phyloP scores from a whole-genome alignment of 169 alveolate genomes.

The Eimeria tenella region DNA sequence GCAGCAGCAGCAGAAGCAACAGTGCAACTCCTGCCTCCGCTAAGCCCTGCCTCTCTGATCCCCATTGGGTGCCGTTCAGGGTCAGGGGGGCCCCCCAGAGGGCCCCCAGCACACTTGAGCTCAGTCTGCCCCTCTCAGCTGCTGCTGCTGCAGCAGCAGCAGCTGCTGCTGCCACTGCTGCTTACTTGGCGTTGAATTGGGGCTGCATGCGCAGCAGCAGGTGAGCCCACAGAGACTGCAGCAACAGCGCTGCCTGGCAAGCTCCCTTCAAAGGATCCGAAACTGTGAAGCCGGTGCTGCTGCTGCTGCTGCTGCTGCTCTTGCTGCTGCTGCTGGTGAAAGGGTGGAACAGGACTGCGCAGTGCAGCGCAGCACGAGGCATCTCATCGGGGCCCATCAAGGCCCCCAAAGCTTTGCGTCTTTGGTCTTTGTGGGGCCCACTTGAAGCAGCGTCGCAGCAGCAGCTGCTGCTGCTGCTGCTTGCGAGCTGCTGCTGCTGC shows the following conservation, averaged over 20 bases:
- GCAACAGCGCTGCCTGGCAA: neutral
- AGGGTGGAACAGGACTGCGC: conserved; percentile 8
- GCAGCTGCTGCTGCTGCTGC: neutral
- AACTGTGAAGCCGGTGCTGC: neutral
- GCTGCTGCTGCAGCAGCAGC: conserved; percentile 15
- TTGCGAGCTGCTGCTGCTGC: neutral
- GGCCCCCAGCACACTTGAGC: too few species aligned
- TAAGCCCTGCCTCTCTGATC: too few species aligned
- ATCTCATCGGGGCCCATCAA: neutral
- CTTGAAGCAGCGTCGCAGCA: too few species aligned
- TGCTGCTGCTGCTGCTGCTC: neutral
- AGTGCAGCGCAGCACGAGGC: conserved; percentile 24
- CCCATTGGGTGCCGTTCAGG: too few species aligned
- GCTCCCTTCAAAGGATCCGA: neutral
- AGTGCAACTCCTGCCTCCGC: neutral
- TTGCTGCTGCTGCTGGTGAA: neutral
- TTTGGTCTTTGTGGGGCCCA: too few species aligned
- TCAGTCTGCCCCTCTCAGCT: neutral
- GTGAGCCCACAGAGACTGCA: conserved; percentile 10
- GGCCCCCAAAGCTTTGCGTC: too few species aligned
- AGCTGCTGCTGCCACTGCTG: neutral
- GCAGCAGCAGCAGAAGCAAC: conserved; percentile 30
- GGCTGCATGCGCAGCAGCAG: conserved; percentile 39
- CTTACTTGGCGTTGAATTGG: neutral
- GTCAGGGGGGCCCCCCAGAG: too few species aligned